These are phyloP conservation scores for Lachancea waltii DNA, from an alignment of 805 yeast species.

Conservation along the genomic window DNA sequence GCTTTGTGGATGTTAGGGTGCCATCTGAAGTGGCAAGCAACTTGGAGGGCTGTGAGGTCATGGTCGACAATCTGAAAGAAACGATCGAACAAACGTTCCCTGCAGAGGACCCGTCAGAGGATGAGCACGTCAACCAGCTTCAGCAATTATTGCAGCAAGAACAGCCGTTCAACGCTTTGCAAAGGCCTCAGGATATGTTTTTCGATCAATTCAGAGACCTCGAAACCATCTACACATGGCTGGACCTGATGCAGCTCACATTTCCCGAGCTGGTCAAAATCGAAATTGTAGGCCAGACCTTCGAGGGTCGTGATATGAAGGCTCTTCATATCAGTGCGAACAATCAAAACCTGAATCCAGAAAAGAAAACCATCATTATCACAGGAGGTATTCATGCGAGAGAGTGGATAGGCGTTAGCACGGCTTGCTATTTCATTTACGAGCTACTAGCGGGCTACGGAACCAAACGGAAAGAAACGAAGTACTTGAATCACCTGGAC, in stretches of 20 bases:
- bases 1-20: slow-evolving; percentile 43
- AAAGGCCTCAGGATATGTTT: slow-evolving; percentile 43
- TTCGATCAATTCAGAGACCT: slow-evolving; percentile 66
- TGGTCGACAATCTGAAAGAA: slow-evolving; percentile 54
- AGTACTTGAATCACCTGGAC: slow-evolving; percentile 53
- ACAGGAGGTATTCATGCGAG: slow-evolving; percentile 87
- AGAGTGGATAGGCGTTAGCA: slow-evolving; percentile 78
- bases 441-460: slow-evolving; percentile 45
- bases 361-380: slow-evolving; percentile 60
- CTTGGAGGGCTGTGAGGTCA: slow-evolving; percentile 31
- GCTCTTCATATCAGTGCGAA: slow-evolving; percentile 58
- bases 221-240: slow-evolving; percentile 66
- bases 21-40: slow-evolving; percentile 11
- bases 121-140: slow-evolving; percentile 5
- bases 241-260: slow-evolving; percentile 50
- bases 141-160: slow-evolving; percentile 2
- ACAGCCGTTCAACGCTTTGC: slow-evolving; percentile 8
- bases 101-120: not conserved
- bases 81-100: slow-evolving; percentile 53
- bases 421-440: slow-evolving; percentile 53
- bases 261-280: slow-evolving; percentile 59
- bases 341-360: slow-evolving; percentile 33
- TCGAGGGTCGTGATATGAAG: slow-evolving; percentile 63
- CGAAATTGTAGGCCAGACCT: slow-evolving; percentile 68
- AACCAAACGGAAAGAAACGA: slow-evolving; percentile 35